Evolutionary conservation across 2,329 filamentous ascomycete genomes (phyloP).

Genomic region (Hypoxylon sp.): DNA sequence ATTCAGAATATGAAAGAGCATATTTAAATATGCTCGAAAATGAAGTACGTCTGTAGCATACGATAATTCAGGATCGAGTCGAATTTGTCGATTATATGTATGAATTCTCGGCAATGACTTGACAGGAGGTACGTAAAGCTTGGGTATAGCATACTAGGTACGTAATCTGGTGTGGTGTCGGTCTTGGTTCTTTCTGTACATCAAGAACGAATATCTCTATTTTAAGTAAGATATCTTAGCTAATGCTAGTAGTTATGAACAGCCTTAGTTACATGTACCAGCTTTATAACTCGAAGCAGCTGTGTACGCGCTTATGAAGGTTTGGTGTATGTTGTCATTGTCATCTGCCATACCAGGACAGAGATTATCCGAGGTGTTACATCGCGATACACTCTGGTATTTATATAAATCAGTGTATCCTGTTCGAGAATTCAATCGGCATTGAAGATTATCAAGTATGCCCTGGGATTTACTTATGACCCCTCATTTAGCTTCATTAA

Average conservation of each 20-base stretch:
- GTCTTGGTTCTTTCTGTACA: too few relatives aligned
- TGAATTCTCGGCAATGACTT: too few relatives aligned
- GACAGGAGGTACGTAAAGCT: too few relatives aligned
- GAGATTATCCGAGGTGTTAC: slow-evolving; percentile 14
- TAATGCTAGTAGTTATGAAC: too few relatives aligned
- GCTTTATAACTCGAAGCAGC: not conserved
- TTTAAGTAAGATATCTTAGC: not conserved
- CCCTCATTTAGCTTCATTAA: slow-evolving; percentile 8
- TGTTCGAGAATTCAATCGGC: not conserved
- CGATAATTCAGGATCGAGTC: too few relatives aligned
- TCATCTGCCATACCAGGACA: slow-evolving; percentile 7
- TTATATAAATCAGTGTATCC: slow-evolving; percentile 1
- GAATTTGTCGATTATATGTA: too few relatives aligned
- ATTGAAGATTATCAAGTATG: not conserved
- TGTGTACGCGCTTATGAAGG: not conserved
- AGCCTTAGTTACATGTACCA: too few relatives aligned
- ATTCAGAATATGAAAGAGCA: too few relatives aligned
- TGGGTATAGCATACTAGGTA: too few relatives aligned
- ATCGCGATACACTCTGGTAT: slow-evolving; percentile 3
- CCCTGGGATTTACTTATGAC: not conserved
- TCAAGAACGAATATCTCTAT: not conserved
- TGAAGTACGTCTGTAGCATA: too few relatives aligned
- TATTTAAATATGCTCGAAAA: too few relatives aligned
- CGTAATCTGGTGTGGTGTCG: too few relatives aligned
- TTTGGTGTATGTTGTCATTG: slow-evolving; percentile 2